A percentile compares a stretch with the other conserved stretches of the same genome.
Conservation (phyloP, 305 asterid genomes). For the Lippia alba region DNA sequence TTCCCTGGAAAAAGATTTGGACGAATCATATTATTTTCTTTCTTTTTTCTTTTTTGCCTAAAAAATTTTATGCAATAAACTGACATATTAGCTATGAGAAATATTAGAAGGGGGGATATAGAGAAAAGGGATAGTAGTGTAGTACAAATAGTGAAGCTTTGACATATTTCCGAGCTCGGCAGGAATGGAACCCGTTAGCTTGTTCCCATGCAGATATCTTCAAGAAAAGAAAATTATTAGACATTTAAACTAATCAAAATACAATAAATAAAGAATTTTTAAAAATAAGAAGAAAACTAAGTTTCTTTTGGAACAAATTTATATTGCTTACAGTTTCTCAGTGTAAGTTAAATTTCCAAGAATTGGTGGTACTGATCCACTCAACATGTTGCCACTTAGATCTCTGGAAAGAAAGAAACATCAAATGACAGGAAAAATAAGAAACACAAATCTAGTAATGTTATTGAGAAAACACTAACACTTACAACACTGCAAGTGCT, state of each 20-base stretch:
- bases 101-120: not conserved
- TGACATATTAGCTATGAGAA: not conserved
- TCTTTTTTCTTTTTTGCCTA: not conserved
- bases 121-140: slow-evolving; percentile 33
- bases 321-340: slow-evolving; percentile 49
- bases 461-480: not conserved
- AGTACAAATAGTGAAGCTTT: slow-evolving; percentile 89
- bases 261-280: not conserved
- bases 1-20: slow-evolving; percentile 54
- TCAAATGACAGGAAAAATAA: not conserved
- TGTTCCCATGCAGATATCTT: slow-evolving; percentile 94
- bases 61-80: not conserved
- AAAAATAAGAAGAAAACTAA: no score
- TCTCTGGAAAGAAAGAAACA: slow-evolving; percentile 34
- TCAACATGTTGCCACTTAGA: slow-evolving; percentile 51
- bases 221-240: not conserved
- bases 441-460: not conserved
- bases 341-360: slow-evolving; percentile 56
- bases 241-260: not conserved
- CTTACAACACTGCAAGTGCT: slow-evolving; percentile 98
- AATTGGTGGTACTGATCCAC: slow-evolving; percentile 50
- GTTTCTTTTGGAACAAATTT: no score
- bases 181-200: slow-evolving; percentile 84
- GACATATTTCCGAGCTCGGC: slow-evolving; percentile 96
- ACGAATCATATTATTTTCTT: no score